Conservation (phyloP, 2,329 filamentous ascomycete species). For the Chalaropsis ovoidea region DNA sequence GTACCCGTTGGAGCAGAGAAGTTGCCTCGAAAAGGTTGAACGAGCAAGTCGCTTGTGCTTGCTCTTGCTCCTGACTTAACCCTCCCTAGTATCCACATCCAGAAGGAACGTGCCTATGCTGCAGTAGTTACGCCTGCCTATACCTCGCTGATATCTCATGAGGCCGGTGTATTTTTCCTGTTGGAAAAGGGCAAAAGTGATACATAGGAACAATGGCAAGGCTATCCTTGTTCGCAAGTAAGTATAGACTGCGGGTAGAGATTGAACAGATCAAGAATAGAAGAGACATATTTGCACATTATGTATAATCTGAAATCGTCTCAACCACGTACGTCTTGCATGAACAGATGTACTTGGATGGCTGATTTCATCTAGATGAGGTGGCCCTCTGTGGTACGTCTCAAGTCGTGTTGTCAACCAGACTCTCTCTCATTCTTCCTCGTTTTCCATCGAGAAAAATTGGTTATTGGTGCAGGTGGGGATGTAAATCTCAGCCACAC, state of each 20-base stretch:
- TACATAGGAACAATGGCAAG: not conserved
- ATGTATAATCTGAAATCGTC: not conserved
- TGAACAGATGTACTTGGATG: not conserved
- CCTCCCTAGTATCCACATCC: not conserved
- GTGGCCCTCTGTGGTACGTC: not conserved
- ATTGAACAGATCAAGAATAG: constrained; percentile 4
- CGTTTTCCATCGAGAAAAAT: not conserved
- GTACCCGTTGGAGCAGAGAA: too few species aligned
- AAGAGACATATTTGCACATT: not conserved
- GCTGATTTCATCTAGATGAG: not conserved
- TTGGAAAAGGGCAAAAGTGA: not conserved
- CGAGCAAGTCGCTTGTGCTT: not conserved
- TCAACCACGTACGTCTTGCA: not conserved
- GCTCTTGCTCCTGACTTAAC: not conserved
- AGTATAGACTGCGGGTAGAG: constrained; percentile 9
- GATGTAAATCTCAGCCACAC: not conserved
- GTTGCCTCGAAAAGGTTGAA: not conserved
- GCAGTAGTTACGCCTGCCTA: not conserved
- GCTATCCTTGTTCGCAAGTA: not conserved
- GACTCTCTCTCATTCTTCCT: not conserved
- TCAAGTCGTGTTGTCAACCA: not conserved
- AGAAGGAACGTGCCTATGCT: not conserved
- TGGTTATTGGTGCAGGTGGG: not conserved
- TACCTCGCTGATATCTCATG: not conserved
- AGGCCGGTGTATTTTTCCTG: not conserved